These are phyloP conservation scores for Solanum chacoense DNA, from an alignment of 305 asterid species.

Conservation along the genomic window DNA sequence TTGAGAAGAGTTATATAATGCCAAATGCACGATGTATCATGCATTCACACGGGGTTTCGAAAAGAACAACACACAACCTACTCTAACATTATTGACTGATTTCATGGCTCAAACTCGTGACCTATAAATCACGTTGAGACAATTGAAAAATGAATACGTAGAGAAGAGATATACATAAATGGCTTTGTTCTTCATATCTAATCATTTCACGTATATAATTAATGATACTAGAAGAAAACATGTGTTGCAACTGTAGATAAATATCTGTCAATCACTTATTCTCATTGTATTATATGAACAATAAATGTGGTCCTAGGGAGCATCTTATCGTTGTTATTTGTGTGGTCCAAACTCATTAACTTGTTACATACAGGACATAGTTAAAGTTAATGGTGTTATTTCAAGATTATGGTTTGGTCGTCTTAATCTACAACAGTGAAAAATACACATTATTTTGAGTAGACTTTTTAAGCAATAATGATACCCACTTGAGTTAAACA, in stretches of 20 bases:
- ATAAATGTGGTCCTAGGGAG: slow-evolving; percentile 6
- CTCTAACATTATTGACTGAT: background rate
- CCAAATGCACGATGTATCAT: background rate
- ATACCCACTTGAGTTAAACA: slow-evolving; percentile 2
- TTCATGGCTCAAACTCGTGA: background rate
- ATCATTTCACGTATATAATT: background rate
- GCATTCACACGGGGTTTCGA: background rate
- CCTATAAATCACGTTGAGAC: background rate
- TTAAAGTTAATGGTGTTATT: slow-evolving; percentile 1
- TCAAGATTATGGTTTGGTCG: background rate
- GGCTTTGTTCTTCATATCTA: background rate
- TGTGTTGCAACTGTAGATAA: background rate
- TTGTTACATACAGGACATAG: background rate
- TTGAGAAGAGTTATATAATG: background rate
- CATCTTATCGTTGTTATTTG: background rate
- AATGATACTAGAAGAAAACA: background rate
- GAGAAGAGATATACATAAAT: background rate
- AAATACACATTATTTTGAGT: background rate
- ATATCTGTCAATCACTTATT: background rate
- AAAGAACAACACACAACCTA: background rate
- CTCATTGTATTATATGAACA: background rate
- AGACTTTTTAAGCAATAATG: background rate
- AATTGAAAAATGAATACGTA: background rate
- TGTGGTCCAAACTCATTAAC: slow-evolving; percentile 1
- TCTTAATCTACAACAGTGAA: slow-evolving; percentile 4